Evolutionary conservation across 192 early-diverging fungal genomes (phyloP).

Genomic region (Podila clonocystis): DNA sequence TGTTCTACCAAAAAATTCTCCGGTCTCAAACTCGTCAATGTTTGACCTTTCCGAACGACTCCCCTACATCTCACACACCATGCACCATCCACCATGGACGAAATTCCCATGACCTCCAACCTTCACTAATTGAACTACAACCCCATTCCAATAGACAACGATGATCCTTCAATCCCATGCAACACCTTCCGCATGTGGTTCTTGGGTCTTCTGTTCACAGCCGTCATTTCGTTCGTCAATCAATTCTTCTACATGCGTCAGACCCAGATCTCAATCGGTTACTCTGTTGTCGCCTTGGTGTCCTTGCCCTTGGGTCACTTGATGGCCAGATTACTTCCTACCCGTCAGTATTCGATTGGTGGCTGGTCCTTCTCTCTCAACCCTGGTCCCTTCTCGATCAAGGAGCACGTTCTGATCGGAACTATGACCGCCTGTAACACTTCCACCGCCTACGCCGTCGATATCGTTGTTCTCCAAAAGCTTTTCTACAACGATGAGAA

Average conservation of each 20-base stretch:
- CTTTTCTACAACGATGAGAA: slow-evolving; percentile 60
- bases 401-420: slow-evolving; percentile 66
- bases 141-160: slow-evolving; percentile 4
- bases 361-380: slow-evolving; percentile 48
- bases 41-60: no score
- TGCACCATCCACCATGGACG: no score
- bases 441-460: slow-evolving; percentile 58
- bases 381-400: slow-evolving; percentile 66
- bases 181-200: no score
- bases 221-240: slow-evolving; percentile 37
- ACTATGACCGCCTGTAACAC: slow-evolving; percentile 56
- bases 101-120: no score
- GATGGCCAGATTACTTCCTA: slow-evolving; percentile 48
- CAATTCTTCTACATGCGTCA: slow-evolving; percentile 59
- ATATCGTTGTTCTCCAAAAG: slow-evolving; percentile 57
- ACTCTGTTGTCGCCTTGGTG: slow-evolving; percentile 53
- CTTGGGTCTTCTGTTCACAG: no score
- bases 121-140: background rate
- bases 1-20: background rate
- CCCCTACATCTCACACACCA: no score
- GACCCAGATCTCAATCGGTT: slow-evolving; percentile 39
- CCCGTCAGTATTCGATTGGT: background rate
- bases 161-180: slow-evolving; percentile 8
- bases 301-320: slow-evolving; percentile 52
- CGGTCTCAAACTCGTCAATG: background rate